These are phyloP conservation scores for Macrolepiota fuliginosa DNA, from an alignment of 768 basidiomycete genomes.

Conservation along the genomic window DNA sequence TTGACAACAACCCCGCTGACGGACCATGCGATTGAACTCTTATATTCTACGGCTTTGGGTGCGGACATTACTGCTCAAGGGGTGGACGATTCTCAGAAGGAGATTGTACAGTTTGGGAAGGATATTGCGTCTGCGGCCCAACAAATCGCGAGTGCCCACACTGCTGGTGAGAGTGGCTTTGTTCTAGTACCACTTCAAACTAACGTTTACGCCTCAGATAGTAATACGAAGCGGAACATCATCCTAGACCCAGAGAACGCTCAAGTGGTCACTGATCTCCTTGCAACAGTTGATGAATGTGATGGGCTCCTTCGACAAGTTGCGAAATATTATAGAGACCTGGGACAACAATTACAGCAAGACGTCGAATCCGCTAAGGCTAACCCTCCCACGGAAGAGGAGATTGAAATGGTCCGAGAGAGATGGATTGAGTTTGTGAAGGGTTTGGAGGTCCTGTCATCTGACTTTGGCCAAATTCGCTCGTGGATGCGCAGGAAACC, in stretches of 20 bases:
- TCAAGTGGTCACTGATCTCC: not conserved
- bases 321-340: not conserved
- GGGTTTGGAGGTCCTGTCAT: not conserved
- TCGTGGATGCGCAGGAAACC: not conserved
- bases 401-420: not conserved
- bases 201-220: not conserved
- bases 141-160: not conserved
- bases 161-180: not conserved
- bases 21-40: not conserved
- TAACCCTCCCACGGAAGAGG: not conserved
- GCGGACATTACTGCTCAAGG: not conserved
- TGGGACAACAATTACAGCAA: not conserved
- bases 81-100: not conserved
- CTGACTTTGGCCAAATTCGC: not conserved
- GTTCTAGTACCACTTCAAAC: not conserved
- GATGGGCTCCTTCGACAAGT: not conserved
- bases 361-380: not conserved
- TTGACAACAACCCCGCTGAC: not conserved
- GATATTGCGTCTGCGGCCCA: not conserved
- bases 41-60: not conserved
- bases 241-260: not conserved
- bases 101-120: not conserved
- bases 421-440: not conserved
- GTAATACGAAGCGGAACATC: not conserved
- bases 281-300: not conserved